Percentiles rank a stretch among this genome's conserved stretches.
Conservation (phyloP, 2,329 filamentous ascomycete genomes). For the Chalara sp. region DNA sequence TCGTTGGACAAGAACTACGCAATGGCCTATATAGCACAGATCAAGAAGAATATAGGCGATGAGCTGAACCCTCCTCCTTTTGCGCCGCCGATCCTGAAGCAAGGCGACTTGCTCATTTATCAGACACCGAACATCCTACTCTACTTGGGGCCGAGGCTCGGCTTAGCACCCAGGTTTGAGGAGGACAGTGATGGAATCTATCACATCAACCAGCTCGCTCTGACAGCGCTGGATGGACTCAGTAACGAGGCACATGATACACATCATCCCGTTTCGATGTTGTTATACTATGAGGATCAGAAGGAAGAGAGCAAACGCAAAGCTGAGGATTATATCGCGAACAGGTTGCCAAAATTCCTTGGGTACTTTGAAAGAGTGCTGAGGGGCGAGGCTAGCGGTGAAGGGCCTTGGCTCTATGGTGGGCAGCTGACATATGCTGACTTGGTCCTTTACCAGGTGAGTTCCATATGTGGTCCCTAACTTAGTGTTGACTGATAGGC, state of each 20-base stretch:
- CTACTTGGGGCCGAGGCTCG: constrained; percentile 47
- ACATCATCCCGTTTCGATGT: constrained; percentile 61
- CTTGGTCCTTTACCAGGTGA: constrained; percentile 9
- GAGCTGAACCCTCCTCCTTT: constrained; percentile 56
- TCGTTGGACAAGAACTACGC: constrained; percentile 35
- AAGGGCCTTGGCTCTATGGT: constrained; percentile 58
- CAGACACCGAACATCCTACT: constrained; percentile 69
- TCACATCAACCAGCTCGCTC: constrained; percentile 53
- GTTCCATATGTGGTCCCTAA: too few relatives aligned
- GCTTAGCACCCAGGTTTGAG: constrained; percentile 5
- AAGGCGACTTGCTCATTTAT: constrained; percentile 49
- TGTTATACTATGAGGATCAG: constrained; percentile 68
- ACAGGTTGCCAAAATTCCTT: too few relatives aligned
- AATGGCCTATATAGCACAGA: constrained; percentile 35
- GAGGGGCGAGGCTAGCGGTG: too few relatives aligned
- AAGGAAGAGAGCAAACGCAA: constrained; percentile 58
- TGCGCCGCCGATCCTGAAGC: constrained; percentile 58
- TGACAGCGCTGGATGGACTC: constrained; percentile 63
- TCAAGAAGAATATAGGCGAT: constrained; percentile 40
- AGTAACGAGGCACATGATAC: constrained; percentile 68
- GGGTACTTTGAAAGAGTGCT: too few relatives aligned
- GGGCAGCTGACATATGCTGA: constrained; percentile 64
- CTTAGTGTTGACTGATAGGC: too few relatives aligned
- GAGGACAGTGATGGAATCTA: constrained; percentile 40
- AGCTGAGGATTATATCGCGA: constrained; percentile 48